These are phyloP conservation scores for Pseudognaphalium luteoalbum DNA, from an alignment of 129 eudicot species.

Conservation along the genomic window DNA sequence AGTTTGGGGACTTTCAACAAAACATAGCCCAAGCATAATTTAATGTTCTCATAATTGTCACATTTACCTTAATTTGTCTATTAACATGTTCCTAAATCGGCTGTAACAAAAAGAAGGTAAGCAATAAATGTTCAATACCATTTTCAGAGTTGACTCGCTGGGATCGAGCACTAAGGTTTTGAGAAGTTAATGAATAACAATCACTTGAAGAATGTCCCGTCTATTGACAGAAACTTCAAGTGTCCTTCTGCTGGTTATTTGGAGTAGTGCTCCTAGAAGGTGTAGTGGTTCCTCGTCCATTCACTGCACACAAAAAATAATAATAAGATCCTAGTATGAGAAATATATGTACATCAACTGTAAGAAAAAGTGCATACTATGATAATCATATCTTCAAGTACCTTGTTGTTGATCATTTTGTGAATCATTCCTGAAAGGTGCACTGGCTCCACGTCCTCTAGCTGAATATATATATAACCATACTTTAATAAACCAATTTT, in stretches of 20 bases:
- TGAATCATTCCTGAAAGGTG: conserved; percentile 55
- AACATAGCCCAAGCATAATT: too few relatives aligned
- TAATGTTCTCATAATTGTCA: too few relatives aligned
- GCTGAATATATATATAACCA: neutral
- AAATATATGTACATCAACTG: neutral
- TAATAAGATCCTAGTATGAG: neutral
- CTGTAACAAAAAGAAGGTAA: neutral
- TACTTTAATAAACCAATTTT: too few relatives aligned
- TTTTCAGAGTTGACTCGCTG: conserved; percentile 42
- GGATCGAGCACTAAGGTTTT: conserved; percentile 47
- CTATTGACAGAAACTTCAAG: conserved; percentile 63
- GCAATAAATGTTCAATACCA: conserved; percentile 38
- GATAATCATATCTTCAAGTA: neutral
- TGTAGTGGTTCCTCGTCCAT: conserved; percentile 63
- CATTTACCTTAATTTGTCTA: neutral
- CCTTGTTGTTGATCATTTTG: conserved; percentile 34
- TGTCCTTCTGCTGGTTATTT: conserved; percentile 43
- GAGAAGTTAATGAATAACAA: conserved; percentile 65
- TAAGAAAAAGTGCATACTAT: neutral
- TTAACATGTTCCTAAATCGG: neutral
- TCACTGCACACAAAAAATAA: conserved; percentile 42
- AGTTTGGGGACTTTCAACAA: too few relatives aligned
- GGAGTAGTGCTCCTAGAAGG: conserved; percentile 54
- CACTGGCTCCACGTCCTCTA: conserved; percentile 59
- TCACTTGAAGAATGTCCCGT: conserved; percentile 55